These are phyloP conservation scores for Trichoderma polysporum DNA, from an alignment of 2,329 filamentous ascomycete species.

Conservation along the genomic window DNA sequence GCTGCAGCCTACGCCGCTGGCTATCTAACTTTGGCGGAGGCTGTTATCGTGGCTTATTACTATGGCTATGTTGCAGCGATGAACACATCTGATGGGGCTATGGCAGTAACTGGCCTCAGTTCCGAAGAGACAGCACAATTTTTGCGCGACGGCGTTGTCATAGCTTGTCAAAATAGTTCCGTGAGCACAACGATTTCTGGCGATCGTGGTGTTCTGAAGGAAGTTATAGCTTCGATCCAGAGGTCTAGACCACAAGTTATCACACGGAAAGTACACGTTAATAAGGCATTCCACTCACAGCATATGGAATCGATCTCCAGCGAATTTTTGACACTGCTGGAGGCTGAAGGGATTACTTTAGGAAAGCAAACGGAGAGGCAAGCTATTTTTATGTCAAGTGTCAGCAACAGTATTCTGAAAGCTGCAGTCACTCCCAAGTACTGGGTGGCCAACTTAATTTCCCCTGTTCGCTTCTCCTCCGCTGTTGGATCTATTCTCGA, in stretches of 20 bases:
- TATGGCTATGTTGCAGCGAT: slow-evolving; percentile 28
- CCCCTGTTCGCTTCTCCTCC: slow-evolving; percentile 26
- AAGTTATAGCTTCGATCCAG: slow-evolving; percentile 15
- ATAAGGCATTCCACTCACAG: slow-evolving; percentile 32
- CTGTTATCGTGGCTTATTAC: slow-evolving; percentile 33
- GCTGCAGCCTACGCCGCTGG: slow-evolving; percentile 35
- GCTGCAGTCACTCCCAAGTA: slow-evolving; percentile 22
- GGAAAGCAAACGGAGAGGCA: neutral
- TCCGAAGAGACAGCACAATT: neutral
- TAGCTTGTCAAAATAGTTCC: slow-evolving; percentile 38
- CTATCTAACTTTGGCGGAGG: slow-evolving; percentile 24
- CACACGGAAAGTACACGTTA: slow-evolving; percentile 23
- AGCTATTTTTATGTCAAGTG: slow-evolving; percentile 5
- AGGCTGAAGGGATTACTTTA: neutral
- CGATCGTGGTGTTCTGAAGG: slow-evolving; percentile 29
- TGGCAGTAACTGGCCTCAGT: slow-evolving; percentile 33
- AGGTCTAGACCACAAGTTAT: slow-evolving; percentile 20
- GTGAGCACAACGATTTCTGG: slow-evolving; percentile 36
- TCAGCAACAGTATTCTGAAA: neutral
- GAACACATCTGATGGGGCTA: slow-evolving; percentile 25
- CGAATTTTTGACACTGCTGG: neutral
- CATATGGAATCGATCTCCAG: slow-evolving; percentile 31
- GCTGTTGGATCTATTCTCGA: slow-evolving; percentile 10
- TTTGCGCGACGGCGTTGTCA: slow-evolving; percentile 21
- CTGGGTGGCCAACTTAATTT: slow-evolving; percentile 31